Conservation (phyloP, 148 eudicot genomes). For the Fagopyrum esculentum region DNA sequence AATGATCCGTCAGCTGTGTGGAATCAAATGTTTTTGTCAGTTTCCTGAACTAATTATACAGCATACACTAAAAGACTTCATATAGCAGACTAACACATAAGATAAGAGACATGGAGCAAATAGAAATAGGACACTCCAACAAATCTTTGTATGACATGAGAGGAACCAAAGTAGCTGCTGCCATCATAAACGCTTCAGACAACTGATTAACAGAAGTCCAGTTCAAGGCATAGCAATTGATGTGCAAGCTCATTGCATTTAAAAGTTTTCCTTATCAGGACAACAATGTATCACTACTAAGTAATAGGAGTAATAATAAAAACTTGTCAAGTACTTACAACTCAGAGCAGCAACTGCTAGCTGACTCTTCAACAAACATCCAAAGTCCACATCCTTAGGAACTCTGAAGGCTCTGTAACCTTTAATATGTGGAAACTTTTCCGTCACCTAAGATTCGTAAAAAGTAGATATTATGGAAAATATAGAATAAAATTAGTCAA, state of each 20-base stretch:
- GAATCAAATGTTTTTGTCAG: background rate
- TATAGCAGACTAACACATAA: background rate
- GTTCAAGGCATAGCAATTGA: background rate
- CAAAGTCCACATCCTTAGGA: conserved; percentile 48
- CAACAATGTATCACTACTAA: background rate
- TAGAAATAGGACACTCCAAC: background rate
- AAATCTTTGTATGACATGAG: background rate
- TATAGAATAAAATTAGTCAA: background rate
- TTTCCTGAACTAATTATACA: background rate
- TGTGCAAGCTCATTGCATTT: background rate
- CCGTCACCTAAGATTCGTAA: conserved; percentile 45
- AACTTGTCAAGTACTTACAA: conserved; percentile 35
- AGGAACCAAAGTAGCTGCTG: background rate
- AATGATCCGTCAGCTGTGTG: conserved; percentile 49
- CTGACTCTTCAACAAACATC: conserved; percentile 64
- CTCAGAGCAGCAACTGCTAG: conserved; percentile 60
- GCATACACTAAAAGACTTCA: background rate
- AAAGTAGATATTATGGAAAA: background rate
- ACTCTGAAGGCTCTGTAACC: conserved; percentile 51
- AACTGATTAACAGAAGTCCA: background rate
- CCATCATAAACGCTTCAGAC: background rate
- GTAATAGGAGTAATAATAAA: background rate
- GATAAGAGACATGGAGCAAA: conserved; percentile 2
- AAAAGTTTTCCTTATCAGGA: background rate
- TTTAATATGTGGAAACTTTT: conserved; percentile 85